Conservation (phyloP, 1,284 basidiomycete genomes). For the Moesziomyces aphidis region DNA sequence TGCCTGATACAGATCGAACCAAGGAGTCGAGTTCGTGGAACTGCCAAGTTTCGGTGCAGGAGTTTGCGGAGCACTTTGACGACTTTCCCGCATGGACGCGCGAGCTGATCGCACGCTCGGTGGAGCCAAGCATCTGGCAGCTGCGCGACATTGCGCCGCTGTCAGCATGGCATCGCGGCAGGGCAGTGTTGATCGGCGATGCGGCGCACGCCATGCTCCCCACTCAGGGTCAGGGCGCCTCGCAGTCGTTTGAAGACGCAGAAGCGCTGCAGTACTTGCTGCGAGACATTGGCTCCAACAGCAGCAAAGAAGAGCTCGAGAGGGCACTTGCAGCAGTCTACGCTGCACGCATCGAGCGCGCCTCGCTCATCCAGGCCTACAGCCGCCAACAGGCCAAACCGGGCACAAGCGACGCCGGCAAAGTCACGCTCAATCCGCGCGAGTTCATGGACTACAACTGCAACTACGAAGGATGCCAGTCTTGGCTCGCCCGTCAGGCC, state of each 20-base stretch:
- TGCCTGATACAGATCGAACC: slow-evolving; percentile 7
- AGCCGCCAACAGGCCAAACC: slow-evolving; percentile 16
- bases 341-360: slow-evolving; percentile 5
- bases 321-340: slow-evolving; percentile 4
- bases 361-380: slow-evolving; percentile 11
- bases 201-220: slow-evolving; percentile 62
- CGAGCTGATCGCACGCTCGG: slow-evolving; percentile 73
- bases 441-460: slow-evolving; percentile 24
- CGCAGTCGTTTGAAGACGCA: slow-evolving; percentile 32
- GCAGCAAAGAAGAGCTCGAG: neutral
- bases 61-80: slow-evolving; percentile 53
- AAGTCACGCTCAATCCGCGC: slow-evolving; percentile 11
- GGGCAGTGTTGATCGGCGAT: slow-evolving; percentile 64
- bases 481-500: slow-evolving; percentile 2
- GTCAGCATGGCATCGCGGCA: slow-evolving; percentile 55
- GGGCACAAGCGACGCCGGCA: slow-evolving; percentile 7
- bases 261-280: slow-evolving; percentile 25
- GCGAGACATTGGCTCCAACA: neutral
- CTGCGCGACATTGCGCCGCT: slow-evolving; percentile 63
- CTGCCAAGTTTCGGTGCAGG: slow-evolving; percentile 4
- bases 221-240: slow-evolving; percentile 27
- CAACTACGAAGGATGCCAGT: slow-evolving; percentile 8
- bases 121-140: slow-evolving; percentile 62
- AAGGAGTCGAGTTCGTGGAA: slow-evolving; percentile 10
- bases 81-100: slow-evolving; percentile 53